These are phyloP conservation scores for Glonium stellatum DNA, from an alignment of 495 filamentous ascomycete species.

Conservation along the genomic window DNA sequence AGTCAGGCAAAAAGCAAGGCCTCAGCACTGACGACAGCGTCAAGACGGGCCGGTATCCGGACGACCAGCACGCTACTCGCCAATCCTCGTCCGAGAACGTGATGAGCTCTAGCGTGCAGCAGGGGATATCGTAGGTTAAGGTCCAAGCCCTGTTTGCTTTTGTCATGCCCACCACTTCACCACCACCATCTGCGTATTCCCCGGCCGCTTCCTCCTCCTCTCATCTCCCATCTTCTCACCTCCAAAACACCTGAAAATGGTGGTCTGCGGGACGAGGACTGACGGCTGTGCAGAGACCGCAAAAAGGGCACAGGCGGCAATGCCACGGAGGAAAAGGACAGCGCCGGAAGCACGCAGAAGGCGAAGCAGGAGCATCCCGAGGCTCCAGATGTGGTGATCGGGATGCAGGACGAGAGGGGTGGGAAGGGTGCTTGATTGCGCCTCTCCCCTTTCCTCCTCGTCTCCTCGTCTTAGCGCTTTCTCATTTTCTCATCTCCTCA, in stretches of 20 bases:
- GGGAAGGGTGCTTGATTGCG: slow-evolving; percentile 40
- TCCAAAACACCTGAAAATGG: neutral
- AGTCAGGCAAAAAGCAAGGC: slow-evolving; percentile 5
- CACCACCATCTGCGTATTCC: no score
- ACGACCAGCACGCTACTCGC: slow-evolving; percentile 20
- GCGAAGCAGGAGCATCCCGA: slow-evolving; percentile 39
- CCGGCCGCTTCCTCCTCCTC: no score
- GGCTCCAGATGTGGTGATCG: slow-evolving; percentile 57
- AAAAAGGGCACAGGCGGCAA: slow-evolving; percentile 23
- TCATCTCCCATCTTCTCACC: neutral
- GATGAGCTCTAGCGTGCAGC: slow-evolving; percentile 34
- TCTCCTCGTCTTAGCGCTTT: no score
- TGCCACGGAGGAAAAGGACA: slow-evolving; percentile 43
- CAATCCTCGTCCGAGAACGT: slow-evolving; percentile 41
- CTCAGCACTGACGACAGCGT: slow-evolving; percentile 7
- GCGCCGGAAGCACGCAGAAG: neutral
- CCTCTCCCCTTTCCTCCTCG: slow-evolving; percentile 48
- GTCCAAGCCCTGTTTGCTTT: neutral
- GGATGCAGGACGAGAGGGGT: slow-evolving; percentile 65
- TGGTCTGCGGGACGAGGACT: neutral
- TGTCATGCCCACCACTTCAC: neutral
- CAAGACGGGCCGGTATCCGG: slow-evolving; percentile 3
- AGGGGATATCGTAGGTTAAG: slow-evolving; percentile 38
- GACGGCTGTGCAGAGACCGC: neutral
- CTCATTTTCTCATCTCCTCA: no score